phyloP scores from a whole-genome alignment of 2,329 filamentous ascomycete species.

The Aspergillus sp. region DNA sequence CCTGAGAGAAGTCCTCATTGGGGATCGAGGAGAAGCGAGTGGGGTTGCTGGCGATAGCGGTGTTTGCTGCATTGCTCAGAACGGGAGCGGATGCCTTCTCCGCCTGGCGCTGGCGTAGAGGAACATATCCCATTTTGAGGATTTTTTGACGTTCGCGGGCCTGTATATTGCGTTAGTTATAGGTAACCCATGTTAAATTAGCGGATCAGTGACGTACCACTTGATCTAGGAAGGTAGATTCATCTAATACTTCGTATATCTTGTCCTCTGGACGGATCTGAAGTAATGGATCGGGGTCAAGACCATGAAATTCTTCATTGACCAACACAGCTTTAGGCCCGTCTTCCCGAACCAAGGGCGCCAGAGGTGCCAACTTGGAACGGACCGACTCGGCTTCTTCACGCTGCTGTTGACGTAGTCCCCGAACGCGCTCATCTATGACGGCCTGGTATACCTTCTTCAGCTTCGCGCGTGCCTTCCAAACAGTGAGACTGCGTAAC shows the following conservation, averaged over 20 bases:
- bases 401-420: conserved; percentile 65
- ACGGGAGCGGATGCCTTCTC: conserved; percentile 35
- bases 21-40: conserved; percentile 68
- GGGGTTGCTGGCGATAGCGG: conserved; percentile 54
- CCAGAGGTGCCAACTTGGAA: conserved; percentile 53
- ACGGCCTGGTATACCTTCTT: conserved; percentile 76
- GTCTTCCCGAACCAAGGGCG: conserved; percentile 35
- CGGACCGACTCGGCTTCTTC: conserved; percentile 62
- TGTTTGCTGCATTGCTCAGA: conserved; percentile 37
- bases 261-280: conserved; percentile 66
- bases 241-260: conserved; percentile 56
- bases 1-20: conserved; percentile 80
- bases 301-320: conserved; percentile 39
- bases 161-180: conserved; percentile 29
- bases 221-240: conserved; percentile 58
- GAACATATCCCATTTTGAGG: conserved; percentile 66
- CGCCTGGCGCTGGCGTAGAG: conserved; percentile 50
- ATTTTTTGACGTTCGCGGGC: conserved; percentile 60
- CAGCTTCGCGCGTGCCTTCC: conserved; percentile 87
- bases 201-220: conserved; percentile 43
- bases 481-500: conserved; percentile 77
- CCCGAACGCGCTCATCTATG: conserved; percentile 65
- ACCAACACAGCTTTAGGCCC: conserved; percentile 2
- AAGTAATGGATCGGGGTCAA: conserved; percentile 67
- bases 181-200: background rate